Conservation (phyloP, 1,284 basidiomycete genomes). For the Rhodofomes roseus region DNA sequence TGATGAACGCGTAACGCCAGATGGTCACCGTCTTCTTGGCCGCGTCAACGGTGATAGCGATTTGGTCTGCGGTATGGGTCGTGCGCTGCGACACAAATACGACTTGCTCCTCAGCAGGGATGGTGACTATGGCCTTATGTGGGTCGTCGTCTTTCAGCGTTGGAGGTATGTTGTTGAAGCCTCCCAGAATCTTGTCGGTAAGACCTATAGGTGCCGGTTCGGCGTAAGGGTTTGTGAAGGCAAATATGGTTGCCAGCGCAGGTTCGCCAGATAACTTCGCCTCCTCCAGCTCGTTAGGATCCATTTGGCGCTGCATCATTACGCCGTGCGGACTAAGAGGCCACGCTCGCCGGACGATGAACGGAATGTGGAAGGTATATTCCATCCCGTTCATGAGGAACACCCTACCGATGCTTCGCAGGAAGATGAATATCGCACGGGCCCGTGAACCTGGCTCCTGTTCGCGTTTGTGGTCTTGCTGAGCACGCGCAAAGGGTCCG, state of each 20-base stretch:
- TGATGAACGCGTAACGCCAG: slow-evolving; percentile 70
- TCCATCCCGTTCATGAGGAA: slow-evolving; percentile 73
- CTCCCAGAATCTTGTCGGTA: slow-evolving; percentile 52
- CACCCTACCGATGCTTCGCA: slow-evolving; percentile 72
- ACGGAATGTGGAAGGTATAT: slow-evolving; percentile 80
- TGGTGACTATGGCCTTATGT: slow-evolving; percentile 42
- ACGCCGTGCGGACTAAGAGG: slow-evolving; percentile 72
- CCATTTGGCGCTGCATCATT: slow-evolving; percentile 74
- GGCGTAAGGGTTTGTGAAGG: slow-evolving; percentile 70
- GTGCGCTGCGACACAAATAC: slow-evolving; percentile 53
- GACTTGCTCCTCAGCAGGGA: slow-evolving; percentile 59
- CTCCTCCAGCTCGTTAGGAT: slow-evolving; percentile 63
- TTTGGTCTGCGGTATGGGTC: slow-evolving; percentile 40
- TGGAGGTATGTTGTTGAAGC: slow-evolving; percentile 33
- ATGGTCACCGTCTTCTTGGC: slow-evolving; percentile 50
- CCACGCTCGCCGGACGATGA: slow-evolving; percentile 77
- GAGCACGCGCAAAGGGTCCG: slow-evolving; percentile 48
- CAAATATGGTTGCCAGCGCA: slow-evolving; percentile 73
- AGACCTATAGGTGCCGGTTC: slow-evolving; percentile 71
- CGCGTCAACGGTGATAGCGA: slow-evolving; percentile 55
- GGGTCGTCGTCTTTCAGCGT: slow-evolving; percentile 51
- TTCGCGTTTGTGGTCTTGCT: slow-evolving; percentile 26
- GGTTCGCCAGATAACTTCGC: slow-evolving; percentile 57
- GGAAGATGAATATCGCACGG: slow-evolving; percentile 74
- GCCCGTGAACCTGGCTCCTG: slow-evolving; percentile 31